Evolutionary conservation across 129 eudicot species (phyloP), one percentile per base, ranked within the genome.

Genomic region (Saposhnikovia divaricata): DNA sequence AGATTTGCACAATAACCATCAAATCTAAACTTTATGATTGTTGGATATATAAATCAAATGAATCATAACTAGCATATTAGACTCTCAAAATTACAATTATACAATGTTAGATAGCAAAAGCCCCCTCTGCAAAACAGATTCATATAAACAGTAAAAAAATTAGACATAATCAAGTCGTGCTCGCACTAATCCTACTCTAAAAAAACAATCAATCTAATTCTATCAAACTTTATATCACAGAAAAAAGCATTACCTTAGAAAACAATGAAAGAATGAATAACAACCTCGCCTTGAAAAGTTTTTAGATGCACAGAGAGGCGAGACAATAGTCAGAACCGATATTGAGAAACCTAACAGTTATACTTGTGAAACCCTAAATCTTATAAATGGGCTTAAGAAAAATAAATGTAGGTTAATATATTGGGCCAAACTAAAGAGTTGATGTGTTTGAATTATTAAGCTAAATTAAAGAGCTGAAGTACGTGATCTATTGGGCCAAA

Each of bases 281-380:
- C 18, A 28, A 31, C 21, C 19, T 31, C 42, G 21, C 42, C 72
- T 31, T 34, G 15, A 31, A 66, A 34, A 66, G 21, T 28, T 13
- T 19, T 65, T 3, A 27, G 38, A 63, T 63, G 34, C 38, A n/a
- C 69, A 27, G 12, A 27, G 19, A 65, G 72, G 72, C 40, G 40
- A n/a, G 4, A 21, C 63, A 59, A 66, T 42, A 66, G 7, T 65
- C 42, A 31, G 42, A 31, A 12, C 21, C 6, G 5, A 59, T 59
- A 59, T 8, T n/a, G 68, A 59, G 34, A 59, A 59, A 59, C 68
- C 68, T 59, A 59, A n/a, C 1, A n/a, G 15, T 59, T n/a, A 59
- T n/a, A 59, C 68, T n/a, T n/a, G 68, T 59, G 68, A n/a, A 55
- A 9, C 68, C 68, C 68, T 59, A 59, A 59, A 59, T 59, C 68